Percentiles rank a stretch among this genome's conserved stretches.
phyloP scores from a whole-genome alignment of 805 yeast species.

The Candida khao-thaluensis region DNA sequence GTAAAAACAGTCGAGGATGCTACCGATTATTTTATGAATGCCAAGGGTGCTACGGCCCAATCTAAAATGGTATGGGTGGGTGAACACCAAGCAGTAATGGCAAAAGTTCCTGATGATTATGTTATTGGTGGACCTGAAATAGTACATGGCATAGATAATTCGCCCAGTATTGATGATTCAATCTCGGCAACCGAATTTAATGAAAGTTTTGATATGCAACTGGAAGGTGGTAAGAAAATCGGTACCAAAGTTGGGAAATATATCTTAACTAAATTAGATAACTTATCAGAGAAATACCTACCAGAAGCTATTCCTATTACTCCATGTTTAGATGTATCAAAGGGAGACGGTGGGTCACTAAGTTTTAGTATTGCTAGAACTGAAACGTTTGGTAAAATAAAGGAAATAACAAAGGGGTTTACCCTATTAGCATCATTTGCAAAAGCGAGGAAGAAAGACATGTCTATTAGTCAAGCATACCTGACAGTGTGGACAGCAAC shows the following conservation, averaged over 20 bases:
- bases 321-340: slow-evolving; percentile 17
- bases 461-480: slow-evolving; percentile 1
- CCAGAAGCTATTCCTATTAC: slow-evolving; percentile 16
- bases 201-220: not conserved
- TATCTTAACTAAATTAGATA: slow-evolving; percentile 12
- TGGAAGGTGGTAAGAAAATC: not conserved
- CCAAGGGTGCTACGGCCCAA: slow-evolving; percentile 3
- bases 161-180: slow-evolving; percentile 5
- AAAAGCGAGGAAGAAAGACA: not conserved
- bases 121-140: not conserved
- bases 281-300: not conserved
- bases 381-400: slow-evolving; percentile 1
- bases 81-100: not conserved
- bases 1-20: not conserved
- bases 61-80: not conserved
- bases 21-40: not conserved
- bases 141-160: not conserved
- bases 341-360: slow-evolving; percentile 18
- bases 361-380: slow-evolving; percentile 11
- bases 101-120: slow-evolving; percentile 7
- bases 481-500: slow-evolving; percentile 10
- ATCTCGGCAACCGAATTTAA: not conserved
- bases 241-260: slow-evolving; percentile 2
- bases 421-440: slow-evolving; percentile 1
- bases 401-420: slow-evolving; percentile 3